Conservation (phyloP, 129 eudicot species). For the Dittrichia graveolens region DNA sequence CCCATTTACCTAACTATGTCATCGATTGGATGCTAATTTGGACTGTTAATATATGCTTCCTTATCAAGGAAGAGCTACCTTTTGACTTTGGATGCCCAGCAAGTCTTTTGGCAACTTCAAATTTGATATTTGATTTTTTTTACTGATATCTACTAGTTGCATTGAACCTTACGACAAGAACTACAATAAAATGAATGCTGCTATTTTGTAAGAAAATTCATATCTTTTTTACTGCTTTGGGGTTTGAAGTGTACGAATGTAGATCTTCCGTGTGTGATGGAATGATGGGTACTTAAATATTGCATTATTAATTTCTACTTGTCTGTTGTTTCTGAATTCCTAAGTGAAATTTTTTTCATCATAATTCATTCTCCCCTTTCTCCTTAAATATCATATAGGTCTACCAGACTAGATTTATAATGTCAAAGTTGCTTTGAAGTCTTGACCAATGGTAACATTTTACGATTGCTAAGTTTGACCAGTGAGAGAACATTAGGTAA, state of each 20-base stretch:
- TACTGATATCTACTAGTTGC: slow-evolving; percentile 13
- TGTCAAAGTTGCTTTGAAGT: neutral
- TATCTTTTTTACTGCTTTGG: neutral
- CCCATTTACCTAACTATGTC: too few relatives aligned
- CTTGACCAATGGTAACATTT: neutral
- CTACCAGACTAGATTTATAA: neutral
- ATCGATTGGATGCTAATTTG: neutral
- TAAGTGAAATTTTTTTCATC: neutral
- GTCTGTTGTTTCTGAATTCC: neutral
- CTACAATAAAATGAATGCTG: slow-evolving; percentile 5
- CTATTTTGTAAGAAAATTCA: slow-evolving; percentile 1
- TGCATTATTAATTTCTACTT: slow-evolving; percentile 1
- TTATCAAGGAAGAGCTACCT: neutral
- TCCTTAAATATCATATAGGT: slow-evolving; percentile 4
- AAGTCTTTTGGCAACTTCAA: slow-evolving; percentile 4
- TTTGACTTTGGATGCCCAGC: slow-evolving; percentile 23
- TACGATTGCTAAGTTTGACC: slow-evolving; percentile 6
- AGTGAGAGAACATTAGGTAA: too few relatives aligned
- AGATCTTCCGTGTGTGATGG: neutral
- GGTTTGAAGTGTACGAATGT: slow-evolving; percentile 5
- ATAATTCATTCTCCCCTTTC: neutral
- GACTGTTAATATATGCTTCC: neutral
- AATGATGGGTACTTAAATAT: neutral
- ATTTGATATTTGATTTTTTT: neutral
- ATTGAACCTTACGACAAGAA: slow-evolving; percentile 7